phyloP scores from a whole-genome alignment of 2,329 filamentous ascomycete genomes.

The Cladosporium sphaerospermum region DNA sequence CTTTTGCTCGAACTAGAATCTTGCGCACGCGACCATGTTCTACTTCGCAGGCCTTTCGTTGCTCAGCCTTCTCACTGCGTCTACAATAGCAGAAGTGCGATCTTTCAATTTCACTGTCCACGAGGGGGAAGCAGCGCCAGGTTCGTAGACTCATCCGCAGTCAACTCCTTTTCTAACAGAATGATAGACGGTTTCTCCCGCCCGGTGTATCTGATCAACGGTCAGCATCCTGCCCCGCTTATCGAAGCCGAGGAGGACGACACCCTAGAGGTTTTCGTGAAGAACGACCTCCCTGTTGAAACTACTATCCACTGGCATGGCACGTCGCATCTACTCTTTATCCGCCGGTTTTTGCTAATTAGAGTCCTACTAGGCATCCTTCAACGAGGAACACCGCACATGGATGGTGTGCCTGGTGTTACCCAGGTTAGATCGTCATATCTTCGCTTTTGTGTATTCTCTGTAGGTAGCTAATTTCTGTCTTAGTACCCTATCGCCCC shows the following conservation, averaged over 20 bases:
- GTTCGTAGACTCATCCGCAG: not conserved
- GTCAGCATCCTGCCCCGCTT: constrained; percentile 27
- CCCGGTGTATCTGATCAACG: constrained; percentile 27
- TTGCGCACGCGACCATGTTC: constrained; percentile 1
- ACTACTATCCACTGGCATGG: constrained; percentile 51
- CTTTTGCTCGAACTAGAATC: not conserved
- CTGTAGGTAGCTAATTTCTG: not conserved
- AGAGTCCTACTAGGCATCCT: constrained; percentile 23
- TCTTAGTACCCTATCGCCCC: constrained; percentile 41
- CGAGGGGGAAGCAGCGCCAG: not conserved
- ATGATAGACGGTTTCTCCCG: not conserved
- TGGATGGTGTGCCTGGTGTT: constrained; percentile 44
- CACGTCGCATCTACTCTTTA: not conserved
- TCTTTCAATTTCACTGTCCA: constrained; percentile 6
- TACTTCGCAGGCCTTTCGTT: not conserved
- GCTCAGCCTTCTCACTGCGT: constrained; percentile 1
- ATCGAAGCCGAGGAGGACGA: constrained; percentile 33
- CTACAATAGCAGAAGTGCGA: not conserved
- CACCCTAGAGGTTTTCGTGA: constrained; percentile 28
- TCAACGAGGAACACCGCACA: constrained; percentile 47
- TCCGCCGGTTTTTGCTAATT: not conserved
- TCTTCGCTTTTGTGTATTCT: not conserved
- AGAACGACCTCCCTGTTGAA: constrained; percentile 34
- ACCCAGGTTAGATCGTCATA: constrained; percentile 4
- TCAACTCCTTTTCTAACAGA: not conserved